phyloP scores from a whole-genome alignment of 257 asterid species.

The Capsicum baccatum region DNA sequence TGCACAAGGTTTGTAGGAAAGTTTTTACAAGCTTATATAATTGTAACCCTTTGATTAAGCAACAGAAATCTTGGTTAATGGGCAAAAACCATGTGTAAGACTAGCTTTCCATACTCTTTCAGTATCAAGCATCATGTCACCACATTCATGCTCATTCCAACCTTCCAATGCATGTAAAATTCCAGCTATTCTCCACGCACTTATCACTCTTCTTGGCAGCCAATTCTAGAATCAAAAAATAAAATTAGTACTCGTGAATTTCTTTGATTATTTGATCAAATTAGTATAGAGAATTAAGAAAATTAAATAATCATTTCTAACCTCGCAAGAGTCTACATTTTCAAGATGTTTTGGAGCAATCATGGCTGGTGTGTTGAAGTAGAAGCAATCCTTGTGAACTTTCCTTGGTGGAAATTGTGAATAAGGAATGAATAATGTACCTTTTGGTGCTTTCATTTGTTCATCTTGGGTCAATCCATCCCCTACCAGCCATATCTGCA shows the following conservation, averaged over 20 bases:
- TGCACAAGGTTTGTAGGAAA: neutral
- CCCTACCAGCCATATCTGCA: conserved; percentile 50
- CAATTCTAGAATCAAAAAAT: conserved; percentile 58
- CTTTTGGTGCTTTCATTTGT: conserved; percentile 46
- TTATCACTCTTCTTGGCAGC: conserved; percentile 81
- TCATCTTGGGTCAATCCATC: conserved; percentile 42
- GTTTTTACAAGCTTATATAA: neutral
- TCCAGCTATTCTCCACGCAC: conserved; percentile 80
- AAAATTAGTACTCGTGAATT: neutral
- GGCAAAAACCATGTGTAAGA: conserved; percentile 72
- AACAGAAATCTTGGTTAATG: conserved; percentile 32
- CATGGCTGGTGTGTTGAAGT: conserved; percentile 51
- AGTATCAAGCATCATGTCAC: conserved; percentile 60
- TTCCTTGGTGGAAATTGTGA: conserved; percentile 52
- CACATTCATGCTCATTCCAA: conserved; percentile 84
- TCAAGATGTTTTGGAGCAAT: conserved; percentile 47
- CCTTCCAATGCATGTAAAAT: conserved; percentile 72
- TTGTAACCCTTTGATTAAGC: neutral
- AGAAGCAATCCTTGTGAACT: conserved; percentile 42
- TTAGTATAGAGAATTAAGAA: neutral
- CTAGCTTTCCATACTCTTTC: conserved; percentile 72
- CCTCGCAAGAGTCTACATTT: conserved; percentile 57
- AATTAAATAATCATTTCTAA: conserved; percentile 15
- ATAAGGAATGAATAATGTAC: conserved; percentile 48
- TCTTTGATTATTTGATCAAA: neutral